phyloP scores from a whole-genome alignment of 139 green algal species.

The Chlorella sp. region DNA sequence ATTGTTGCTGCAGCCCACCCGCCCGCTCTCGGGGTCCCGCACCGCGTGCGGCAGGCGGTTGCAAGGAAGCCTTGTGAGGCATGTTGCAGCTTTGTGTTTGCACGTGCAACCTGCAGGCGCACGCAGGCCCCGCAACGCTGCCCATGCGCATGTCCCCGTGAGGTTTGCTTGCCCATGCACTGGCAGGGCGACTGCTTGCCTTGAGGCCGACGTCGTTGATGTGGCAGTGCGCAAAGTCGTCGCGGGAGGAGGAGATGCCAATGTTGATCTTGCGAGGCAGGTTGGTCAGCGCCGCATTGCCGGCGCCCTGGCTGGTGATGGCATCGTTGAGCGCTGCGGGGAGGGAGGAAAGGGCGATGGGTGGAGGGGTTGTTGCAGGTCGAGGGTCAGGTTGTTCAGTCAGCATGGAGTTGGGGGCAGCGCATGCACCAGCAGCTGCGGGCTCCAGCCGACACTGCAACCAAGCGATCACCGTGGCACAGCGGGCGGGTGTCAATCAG shows the following conservation, averaged over 20 bases:
- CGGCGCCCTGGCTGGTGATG: conserved; percentile 70
- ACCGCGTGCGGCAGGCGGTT: no score
- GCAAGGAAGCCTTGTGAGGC: no score
- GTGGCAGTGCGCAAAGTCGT: conserved; percentile 97
- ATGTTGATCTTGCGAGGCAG: conserved; percentile 98
- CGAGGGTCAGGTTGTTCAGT: not conserved
- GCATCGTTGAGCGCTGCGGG: conserved; percentile 74
- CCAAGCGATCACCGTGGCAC: conserved; percentile 31
- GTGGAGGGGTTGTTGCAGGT: not conserved
- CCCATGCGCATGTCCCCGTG: no score
- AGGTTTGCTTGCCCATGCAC: no score
- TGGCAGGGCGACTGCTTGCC: not conserved
- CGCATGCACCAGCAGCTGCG: not conserved
- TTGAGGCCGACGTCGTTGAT: conserved; percentile 99
- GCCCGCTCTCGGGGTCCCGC: no score
- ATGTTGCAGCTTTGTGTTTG: no score
- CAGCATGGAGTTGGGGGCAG: not conserved
- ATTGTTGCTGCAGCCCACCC: not conserved
- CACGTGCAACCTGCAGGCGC: no score
- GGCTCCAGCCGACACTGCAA: not conserved
- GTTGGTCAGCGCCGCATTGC: conserved; percentile 91
- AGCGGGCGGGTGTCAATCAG: conserved; percentile 86
- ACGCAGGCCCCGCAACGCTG: no score
- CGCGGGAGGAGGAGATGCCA: conserved; percentile 81
- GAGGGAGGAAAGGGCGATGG: not conserved